Evolutionary conservation across 176 grass and related monocot species (phyloP).

Genomic region (Oryza rufipogon): DNA sequence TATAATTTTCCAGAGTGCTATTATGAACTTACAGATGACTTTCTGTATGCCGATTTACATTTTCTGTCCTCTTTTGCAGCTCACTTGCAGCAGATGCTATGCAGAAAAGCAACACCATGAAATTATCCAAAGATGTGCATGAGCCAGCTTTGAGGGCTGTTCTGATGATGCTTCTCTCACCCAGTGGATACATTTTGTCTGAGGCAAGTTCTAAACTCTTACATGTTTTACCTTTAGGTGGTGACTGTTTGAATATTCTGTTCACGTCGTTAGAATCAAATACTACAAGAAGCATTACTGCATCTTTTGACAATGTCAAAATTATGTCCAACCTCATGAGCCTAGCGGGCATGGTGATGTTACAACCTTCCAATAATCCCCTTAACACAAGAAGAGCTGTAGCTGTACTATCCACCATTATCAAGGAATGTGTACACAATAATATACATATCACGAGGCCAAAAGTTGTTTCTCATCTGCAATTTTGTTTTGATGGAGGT

Average conservation of each 20-base stretch:
- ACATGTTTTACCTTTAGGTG: conserved; percentile 45
- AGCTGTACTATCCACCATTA: conserved; percentile 53
- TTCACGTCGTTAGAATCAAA: conserved; percentile 64
- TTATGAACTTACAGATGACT: background rate
- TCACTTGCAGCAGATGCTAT: conserved; percentile 48
- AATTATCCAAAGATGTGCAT: conserved; percentile 52
- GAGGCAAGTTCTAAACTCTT: conserved; percentile 66
- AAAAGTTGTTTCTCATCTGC: conserved; percentile 67
- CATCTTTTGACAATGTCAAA: conserved; percentile 58
- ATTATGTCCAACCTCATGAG: conserved; percentile 64
- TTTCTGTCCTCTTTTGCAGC: conserved; percentile 34
- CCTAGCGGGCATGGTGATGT: conserved; percentile 61
- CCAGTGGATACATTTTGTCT: conserved; percentile 64
- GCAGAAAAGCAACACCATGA: conserved; percentile 46
- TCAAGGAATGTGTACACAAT: conserved; percentile 62
- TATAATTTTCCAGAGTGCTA: background rate
- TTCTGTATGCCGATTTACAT: background rate
- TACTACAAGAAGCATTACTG: conserved; percentile 50
- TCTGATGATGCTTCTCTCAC: conserved; percentile 83
- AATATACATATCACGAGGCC: conserved; percentile 52
- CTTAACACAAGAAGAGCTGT: conserved; percentile 52
- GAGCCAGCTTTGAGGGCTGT: conserved; percentile 78
- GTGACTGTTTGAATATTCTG: conserved; percentile 49
- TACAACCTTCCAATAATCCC: conserved; percentile 57
- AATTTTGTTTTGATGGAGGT: conserved; percentile 59